Base-by-base conservation (phyloP, 371 early-diverging fungal species). In the Actinomucor elegans region DNA sequence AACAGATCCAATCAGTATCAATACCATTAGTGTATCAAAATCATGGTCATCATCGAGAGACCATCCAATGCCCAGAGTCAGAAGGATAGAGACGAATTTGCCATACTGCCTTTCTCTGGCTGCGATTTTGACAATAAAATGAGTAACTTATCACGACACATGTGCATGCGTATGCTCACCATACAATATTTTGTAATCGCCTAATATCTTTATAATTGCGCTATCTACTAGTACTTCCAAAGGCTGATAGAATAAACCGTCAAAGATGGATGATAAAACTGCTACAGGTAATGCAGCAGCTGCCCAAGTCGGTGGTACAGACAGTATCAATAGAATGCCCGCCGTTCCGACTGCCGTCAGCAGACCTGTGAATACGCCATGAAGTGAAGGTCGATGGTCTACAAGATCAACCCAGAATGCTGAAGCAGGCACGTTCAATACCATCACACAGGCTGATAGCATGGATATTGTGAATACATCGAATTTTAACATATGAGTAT, bases 41-140 rank as follows among this genome's bases (percentile, higher is more conserved):
- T 74, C 74, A 49, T 74, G 71, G 34, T 74, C 74, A 31, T 70
- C 64, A n/a, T 66, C 65, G 14, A 74, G 33, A n/a, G 52, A 67
- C 53, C 58, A 67, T 15, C 70, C 74, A 31, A 74, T 67, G 1
- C 53, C 55, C 3, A 70, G 21, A 0, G 66, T 55, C 66, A 66
- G 67, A 14, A 64, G 23, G 11, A 60, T 66, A 17, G 59, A 56
- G n/a, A 60, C 55, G 11, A 50, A 36, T 46, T 70, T 65, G 0
- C 74, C 74, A 61, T 70, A 74, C 35, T 62, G 55, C 17, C 71
- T 52, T 24, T 62, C 57, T 5, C 44, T 45, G 7, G 12, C 63
- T 62, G 21, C 10, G 15, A 38, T n/a, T 12, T 5, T 31, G 9
- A 21, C 48, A 31, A 61, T 40, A 52, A 28, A 27, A 36, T 27